Evolutionary conservation across 345 rosid species (phyloP), one percentile per base, ranked within the genome.

Genomic region (Lenwebbia sp.): DNA sequence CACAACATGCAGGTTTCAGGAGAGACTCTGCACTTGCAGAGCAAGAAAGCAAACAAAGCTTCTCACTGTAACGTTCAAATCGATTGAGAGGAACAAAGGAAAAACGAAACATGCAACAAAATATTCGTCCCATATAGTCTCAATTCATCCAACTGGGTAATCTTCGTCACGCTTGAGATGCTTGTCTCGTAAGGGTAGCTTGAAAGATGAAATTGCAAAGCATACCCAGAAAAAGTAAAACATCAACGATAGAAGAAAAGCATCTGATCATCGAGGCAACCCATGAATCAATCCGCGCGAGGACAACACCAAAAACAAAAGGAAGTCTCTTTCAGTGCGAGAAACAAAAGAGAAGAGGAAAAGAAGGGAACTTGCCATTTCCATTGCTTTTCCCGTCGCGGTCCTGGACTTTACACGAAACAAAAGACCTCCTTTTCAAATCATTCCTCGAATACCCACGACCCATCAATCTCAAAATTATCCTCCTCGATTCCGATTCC

Each of bases 371-470:
- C 94, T 90, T 89, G 90, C 99, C 97, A 86, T 56, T 62, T 84
- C 86, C 83, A 56, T 92, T 93, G 60, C 90, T 90, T 85, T 90
- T 92, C 82, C 90, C 91, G 83, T 93, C 97, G 51, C 89, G 94
- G 33, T 95, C 92, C 74, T 85, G 91, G 86, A 90, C 87, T 23
- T 94, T 90, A 83, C 95, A 95, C 83, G 53, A 82, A 83, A 94
- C 90, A 85, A 89, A 75, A 84, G 88, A 86, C 82, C 82, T 85
- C 74, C 86, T 84, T 44, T 58, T 83, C n/a, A 78, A 9, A 70
- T 22, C 78, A 33, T 70, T 22, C 44, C 78, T 2, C 78, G 78
- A 70, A 22, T 70, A 70, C 78, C 78, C 25, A 37, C 78, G 33
- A 70, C 33, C 19, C 78, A 22, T 30, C 47, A 88, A 88, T 87